Conservation (phyloP, 306 rosid species). For the Prunus armeniaca region DNA sequence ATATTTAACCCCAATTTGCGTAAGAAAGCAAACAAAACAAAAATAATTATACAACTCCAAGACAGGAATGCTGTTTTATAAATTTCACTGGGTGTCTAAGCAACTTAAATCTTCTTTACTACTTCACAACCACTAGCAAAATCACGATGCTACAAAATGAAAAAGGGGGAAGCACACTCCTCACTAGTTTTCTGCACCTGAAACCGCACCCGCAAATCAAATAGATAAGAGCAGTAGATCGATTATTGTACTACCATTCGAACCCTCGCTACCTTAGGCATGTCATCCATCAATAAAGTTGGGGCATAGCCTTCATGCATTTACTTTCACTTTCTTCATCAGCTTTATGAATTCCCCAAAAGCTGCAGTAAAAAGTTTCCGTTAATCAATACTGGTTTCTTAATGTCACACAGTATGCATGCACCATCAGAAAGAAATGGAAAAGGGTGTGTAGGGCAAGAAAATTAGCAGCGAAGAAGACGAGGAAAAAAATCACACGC, state of each 20-base stretch:
- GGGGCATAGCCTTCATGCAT: slow-evolving; percentile 4
- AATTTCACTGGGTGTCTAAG: not conserved
- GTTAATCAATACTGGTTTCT: not conserved
- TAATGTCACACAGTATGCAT: not conserved
- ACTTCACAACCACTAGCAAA: not conserved
- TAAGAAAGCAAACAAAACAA: not conserved
- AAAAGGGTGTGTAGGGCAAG: not conserved
- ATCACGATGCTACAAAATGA: not conserved
- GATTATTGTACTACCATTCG: not conserved
- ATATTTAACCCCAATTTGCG: not conserved
- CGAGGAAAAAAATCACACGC: not conserved
- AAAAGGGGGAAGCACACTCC: not conserved
- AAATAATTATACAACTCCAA: not conserved
- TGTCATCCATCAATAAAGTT: not conserved
- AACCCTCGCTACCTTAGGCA: not conserved
- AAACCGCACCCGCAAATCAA: not conserved
- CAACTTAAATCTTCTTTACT: not conserved
- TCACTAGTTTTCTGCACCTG: not conserved
- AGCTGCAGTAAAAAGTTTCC: slow-evolving; percentile 43
- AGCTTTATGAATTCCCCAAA: slow-evolving; percentile 68
- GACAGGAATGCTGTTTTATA: not conserved
- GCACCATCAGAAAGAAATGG: not conserved
- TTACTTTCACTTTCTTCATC: slow-evolving; percentile 52
- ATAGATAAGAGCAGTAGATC: not conserved
- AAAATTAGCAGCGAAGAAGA: not conserved